A percentile compares a stretch with the other conserved stretches of the same genome.
These are phyloP conservation scores for Bombardia bombarda DNA, from an alignment of 495 filamentous ascomycete genomes.

Conservation along the genomic window DNA sequence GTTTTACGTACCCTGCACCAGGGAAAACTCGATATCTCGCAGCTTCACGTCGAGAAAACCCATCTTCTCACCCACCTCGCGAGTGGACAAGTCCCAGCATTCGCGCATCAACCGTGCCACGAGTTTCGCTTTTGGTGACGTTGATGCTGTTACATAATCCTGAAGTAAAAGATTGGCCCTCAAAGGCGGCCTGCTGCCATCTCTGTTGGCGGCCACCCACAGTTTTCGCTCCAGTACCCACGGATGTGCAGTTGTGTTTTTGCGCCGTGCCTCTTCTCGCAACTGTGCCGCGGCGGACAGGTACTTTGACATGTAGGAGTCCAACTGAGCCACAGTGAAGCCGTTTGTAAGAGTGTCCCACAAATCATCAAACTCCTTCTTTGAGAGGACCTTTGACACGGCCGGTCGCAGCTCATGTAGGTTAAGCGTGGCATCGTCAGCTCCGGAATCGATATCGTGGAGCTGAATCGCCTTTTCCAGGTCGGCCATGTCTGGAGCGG, in stretches of 20 bases:
- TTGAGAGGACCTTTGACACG: slow-evolving; percentile 16
- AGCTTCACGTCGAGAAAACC: slow-evolving; percentile 28
- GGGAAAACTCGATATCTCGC: slow-evolving; percentile 23
- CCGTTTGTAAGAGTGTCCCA: slow-evolving; percentile 26
- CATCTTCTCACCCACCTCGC: slow-evolving; percentile 16
- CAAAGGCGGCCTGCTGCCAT: no score
- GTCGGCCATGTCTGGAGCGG: no score
- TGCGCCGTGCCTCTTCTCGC: slow-evolving; percentile 1
- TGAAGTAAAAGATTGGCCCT: no score
- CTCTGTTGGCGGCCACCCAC: slow-evolving; percentile 22
- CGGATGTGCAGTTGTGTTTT: slow-evolving; percentile 1
- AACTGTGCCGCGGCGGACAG: not conserved
- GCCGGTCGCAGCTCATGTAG: slow-evolving; percentile 36
- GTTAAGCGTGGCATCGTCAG: slow-evolving; percentile 28
- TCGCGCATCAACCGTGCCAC: slow-evolving; percentile 31
- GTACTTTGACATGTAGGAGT: slow-evolving; percentile 23
- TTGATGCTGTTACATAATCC: no score
- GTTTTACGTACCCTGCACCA: slow-evolving; percentile 28
- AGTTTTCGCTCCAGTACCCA: slow-evolving; percentile 24
- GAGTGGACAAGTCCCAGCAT: slow-evolving; percentile 30
- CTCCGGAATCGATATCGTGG: no score
- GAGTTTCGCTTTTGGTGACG: slow-evolving; percentile 26
- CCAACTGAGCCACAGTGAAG: slow-evolving; percentile 36
- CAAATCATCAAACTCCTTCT: slow-evolving; percentile 32
- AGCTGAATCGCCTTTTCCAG: no score